Evolutionary conservation across 2,329 filamentous ascomycete species (phyloP).

Genomic region (Arthrobotrys sphaeroides): DNA sequence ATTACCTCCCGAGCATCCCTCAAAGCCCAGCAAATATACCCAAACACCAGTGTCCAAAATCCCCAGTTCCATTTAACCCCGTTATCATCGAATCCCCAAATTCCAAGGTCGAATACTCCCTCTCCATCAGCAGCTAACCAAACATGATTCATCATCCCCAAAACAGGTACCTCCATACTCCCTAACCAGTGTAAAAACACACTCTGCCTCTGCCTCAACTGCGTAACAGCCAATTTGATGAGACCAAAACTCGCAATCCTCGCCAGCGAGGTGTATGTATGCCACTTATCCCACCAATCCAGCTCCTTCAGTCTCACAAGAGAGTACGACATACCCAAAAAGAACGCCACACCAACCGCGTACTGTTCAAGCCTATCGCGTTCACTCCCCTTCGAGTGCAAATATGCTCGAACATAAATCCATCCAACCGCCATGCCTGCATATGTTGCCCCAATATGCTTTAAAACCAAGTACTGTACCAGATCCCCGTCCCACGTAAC

Average conservation of each 20-base stretch:
- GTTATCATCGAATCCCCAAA: conserved; percentile 57
- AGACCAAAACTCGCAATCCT: conserved; percentile 3
- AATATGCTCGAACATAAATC: conserved; percentile 10
- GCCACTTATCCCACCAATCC: neutral
- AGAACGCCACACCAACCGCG: neutral
- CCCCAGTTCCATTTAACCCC: conserved; percentile 60
- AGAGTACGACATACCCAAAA: neutral
- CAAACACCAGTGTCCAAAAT: conserved; percentile 62
- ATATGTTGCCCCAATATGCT: conserved; percentile 69
- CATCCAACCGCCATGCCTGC: conserved; percentile 66
- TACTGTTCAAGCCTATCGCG: neutral
- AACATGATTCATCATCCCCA: conserved; percentile 70
- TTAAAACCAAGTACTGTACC: conserved; percentile 65
- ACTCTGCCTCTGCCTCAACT: conserved; percentile 14
- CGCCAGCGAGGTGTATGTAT: conserved; percentile 18
- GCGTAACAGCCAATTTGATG: neutral
- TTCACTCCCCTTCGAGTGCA: neutral
- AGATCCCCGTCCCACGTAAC: conserved; percentile 66
- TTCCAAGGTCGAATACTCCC: conserved; percentile 64
- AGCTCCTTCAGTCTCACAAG: neutral
- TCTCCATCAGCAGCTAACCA: conserved; percentile 70
- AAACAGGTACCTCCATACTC: conserved; percentile 64
- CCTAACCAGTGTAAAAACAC: conserved; percentile 30
- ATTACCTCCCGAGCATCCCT: conserved; percentile 61
- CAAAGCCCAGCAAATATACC: conserved; percentile 62